Evolutionary conservation across 2,329 filamentous ascomycete species (phyloP), one percentile per base, ranked within the genome.

Genomic region (Penicillium sp.): DNA sequence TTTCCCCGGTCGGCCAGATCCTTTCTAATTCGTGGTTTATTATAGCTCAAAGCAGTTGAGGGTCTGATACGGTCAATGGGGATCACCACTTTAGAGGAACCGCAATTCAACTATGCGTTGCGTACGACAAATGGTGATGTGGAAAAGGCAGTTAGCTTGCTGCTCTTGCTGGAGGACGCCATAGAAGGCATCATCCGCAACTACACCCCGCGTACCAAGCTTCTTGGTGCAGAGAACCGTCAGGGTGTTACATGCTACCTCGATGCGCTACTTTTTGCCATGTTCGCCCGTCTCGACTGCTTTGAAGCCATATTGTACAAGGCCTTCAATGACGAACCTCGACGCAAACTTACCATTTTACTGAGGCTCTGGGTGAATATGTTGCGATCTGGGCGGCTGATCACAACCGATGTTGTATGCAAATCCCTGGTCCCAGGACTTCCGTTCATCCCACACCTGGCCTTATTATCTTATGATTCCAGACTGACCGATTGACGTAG

Each of bases 311-410:
- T 97, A 75, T 74, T 96, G 21, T 90, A 87, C 62, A 84, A 84
- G 41, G 81, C 83, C 6, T 87, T 87, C 47, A 77, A 81, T 17
- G 86, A 93, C 45, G 81, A 87, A 48, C 73, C 77, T 16, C 79
- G 84, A 48, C 81, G 79, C 53, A 86, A 82, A 53, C 72, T 98
- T 37, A 84, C 84, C n/a, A 81, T 82, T 7, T 67, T 94, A 15
- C 65, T 97, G 34, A 79, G 91, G 37, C 71, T 97, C 33, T 98
- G 91, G 87, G 90, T 97, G 31, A 97, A 97, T 58, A 78, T 96
- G 75, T 67, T 97, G 47, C 79, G 93, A 48, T 83, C 82, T 5
- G 93, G 93, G 21, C 86, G 84, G 58, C 72, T 97, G 29, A 90
- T 98, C 47, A 85, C 84, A 30, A 83, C 80, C 3, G 90, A 96